Conservation (phyloP, 371 early-diverging fungal genomes). For the Mortierella sp. region DNA sequence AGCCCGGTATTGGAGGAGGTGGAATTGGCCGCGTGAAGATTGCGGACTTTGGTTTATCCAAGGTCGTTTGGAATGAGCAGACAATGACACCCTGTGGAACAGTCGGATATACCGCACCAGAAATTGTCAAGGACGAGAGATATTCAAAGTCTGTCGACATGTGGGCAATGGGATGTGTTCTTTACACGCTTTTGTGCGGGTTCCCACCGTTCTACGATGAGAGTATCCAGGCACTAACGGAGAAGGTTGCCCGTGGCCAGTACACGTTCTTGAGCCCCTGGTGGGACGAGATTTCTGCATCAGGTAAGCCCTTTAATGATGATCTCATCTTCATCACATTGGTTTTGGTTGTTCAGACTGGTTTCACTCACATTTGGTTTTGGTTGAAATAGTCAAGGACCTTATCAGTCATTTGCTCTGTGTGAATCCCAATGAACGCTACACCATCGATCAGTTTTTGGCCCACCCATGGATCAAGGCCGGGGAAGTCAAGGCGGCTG, state of each 20-base stretch:
- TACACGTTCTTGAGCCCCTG: constrained; percentile 85
- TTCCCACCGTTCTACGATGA: constrained; percentile 94
- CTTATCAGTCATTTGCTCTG: constrained; percentile 84
- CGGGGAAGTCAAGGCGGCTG: constrained; percentile 28
- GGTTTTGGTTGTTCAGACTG: too few species aligned
- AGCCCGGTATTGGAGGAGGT: constrained; percentile 78
- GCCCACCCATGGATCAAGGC: constrained; percentile 85
- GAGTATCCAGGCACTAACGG: constrained; percentile 76
- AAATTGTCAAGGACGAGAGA: constrained; percentile 84
- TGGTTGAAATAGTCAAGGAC: constrained; percentile 67
- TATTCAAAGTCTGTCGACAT: constrained; percentile 90
- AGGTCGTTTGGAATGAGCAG: constrained; percentile 82
- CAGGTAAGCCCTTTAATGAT: constrained; percentile 42
- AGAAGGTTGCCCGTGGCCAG: constrained; percentile 81
- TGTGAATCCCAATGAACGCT: constrained; percentile 85
- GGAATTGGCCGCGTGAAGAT: constrained; percentile 87
- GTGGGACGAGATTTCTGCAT: constrained; percentile 87
- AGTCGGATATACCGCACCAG: constrained; percentile 92
- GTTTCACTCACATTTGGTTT: too few species aligned
- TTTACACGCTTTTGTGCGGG: constrained; percentile 90
- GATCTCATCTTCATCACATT: too few species aligned
- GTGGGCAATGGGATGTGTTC: constrained; percentile 95
- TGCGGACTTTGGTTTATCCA: constrained; percentile 89
- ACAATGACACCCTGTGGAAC: constrained; percentile 94
- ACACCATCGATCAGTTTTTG: constrained; percentile 86